A percentile compares a stretch with the other conserved stretches of the same genome.
Evolutionary conservation across 306 rosid species (phyloP).

Genomic region (Trichosanthes truncata): DNA sequence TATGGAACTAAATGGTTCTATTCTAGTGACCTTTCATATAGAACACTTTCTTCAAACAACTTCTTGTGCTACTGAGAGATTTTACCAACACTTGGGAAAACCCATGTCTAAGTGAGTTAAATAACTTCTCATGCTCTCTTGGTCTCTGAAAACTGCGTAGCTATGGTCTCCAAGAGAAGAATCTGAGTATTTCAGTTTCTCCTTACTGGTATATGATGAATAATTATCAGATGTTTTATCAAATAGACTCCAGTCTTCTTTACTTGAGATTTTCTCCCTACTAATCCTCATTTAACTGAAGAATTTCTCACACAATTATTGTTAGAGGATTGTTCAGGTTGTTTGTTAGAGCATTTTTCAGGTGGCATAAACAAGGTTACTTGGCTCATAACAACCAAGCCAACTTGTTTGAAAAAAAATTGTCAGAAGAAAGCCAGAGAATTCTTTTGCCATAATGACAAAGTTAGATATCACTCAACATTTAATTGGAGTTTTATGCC

Average conservation of each 20-base stretch:
- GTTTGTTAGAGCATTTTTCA: no score
- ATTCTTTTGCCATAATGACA: not conserved
- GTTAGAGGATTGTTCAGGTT: not conserved
- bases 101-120: not conserved
- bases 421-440: not conserved
- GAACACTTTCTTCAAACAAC: not conserved
- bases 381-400: not conserved
- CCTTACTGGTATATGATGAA: not conserved
- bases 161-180: not conserved
- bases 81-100: not conserved
- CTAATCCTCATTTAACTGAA: not conserved
- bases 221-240: not conserved
- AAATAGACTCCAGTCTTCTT: not conserved
- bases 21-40: not conserved
- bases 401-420: not conserved
- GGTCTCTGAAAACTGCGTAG: not conserved
- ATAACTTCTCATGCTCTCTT: not conserved
- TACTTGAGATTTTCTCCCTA: not conserved
- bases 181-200: not conserved
- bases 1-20: not conserved
- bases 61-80: not conserved
- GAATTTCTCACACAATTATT: not conserved
- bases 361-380: not conserved
- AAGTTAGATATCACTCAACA: not conserved
- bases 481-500: not conserved